Evolutionary conservation across 345 rosid species (phyloP).

Genomic region (thale cress (Arabidopsis thaliana)): DNA sequence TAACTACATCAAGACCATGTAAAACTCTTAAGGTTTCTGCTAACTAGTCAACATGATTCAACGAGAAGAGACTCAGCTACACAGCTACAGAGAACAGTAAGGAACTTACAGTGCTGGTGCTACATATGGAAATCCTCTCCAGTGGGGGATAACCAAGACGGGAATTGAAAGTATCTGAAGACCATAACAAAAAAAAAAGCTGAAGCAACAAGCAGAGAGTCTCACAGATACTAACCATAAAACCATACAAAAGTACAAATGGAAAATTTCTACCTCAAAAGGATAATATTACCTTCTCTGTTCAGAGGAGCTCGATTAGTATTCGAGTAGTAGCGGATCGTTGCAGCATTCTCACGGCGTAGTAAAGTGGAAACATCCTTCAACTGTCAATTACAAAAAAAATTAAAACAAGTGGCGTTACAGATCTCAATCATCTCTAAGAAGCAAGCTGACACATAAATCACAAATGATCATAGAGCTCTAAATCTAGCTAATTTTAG

Average conservation of each 20-base stretch:
- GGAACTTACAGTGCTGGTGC: constrained; percentile 57
- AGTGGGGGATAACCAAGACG: constrained; percentile 45
- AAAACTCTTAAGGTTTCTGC: not conserved
- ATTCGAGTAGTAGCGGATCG: constrained; percentile 64
- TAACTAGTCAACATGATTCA: not conserved
- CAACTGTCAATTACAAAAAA: constrained; percentile 50
- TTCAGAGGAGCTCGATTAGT: constrained; percentile 46
- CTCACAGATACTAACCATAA: not conserved
- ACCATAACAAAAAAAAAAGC: constrained; percentile 28
- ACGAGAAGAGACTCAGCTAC: not conserved
- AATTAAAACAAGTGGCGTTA: constrained; percentile 8
- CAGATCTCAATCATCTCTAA: constrained; percentile 30
- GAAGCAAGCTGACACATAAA: constrained; percentile 11
- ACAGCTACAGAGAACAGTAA: not conserved
- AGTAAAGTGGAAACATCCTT: constrained; percentile 57
- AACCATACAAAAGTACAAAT: not conserved
- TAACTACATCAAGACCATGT: constrained; percentile 8
- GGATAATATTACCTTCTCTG: constrained; percentile 55
- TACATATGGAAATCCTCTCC: constrained; percentile 49
- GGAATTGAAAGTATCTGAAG: constrained; percentile 57
- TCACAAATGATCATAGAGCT: constrained; percentile 15
- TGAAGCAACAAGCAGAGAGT: constrained; percentile 34
- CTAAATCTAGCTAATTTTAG: not conserved
- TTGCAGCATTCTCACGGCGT: constrained; percentile 54
- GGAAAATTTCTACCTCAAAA: not conserved